A percentile compares a stretch with the other conserved stretches of the same genome.
Evolutionary conservation across 1,284 basidiomycete species (phyloP).

Genomic region (Papiliotrema flavescens): DNA sequence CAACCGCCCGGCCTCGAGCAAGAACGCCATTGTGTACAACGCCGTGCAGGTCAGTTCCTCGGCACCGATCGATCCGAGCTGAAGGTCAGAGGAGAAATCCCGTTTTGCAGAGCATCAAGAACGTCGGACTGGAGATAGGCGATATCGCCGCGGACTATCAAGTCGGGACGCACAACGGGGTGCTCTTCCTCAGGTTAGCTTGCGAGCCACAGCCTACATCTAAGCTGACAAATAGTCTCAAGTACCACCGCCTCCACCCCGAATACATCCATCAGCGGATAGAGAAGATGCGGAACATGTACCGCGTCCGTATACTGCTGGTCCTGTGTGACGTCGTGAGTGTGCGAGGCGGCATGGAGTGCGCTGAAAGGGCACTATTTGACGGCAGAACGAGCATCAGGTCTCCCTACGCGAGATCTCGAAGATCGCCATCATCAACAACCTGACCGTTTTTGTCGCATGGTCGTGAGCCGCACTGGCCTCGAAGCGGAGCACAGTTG

Average conservation of each 20-base stretch:
- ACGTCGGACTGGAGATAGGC: slow-evolving; percentile 89
- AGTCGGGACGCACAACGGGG: slow-evolving; percentile 92
- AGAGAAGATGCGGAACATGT: slow-evolving; percentile 74
- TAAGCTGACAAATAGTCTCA: slow-evolving; percentile 58
- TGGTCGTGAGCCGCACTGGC: slow-evolving; percentile 67
- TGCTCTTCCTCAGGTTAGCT: slow-evolving; percentile 77
- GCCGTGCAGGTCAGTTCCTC: slow-evolving; percentile 55
- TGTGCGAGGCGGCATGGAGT: slow-evolving; percentile 11
- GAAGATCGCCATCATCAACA: slow-evolving; percentile 87
- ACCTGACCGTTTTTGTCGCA: slow-evolving; percentile 84
- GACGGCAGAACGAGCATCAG: slow-evolving; percentile 74
- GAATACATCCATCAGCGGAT: slow-evolving; percentile 94
- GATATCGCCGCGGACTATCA: slow-evolving; percentile 93
- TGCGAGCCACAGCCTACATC: neutral
- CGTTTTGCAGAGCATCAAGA: slow-evolving; percentile 74
- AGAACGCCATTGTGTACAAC: slow-evolving; percentile 65
- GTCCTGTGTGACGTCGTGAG: slow-evolving; percentile 88
- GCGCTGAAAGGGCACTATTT: too few relatives aligned
- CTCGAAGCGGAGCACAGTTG: neutral
- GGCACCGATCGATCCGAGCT: slow-evolving; percentile 1
- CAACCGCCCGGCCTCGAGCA: slow-evolving; percentile 33
- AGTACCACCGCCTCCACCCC: slow-evolving; percentile 93
- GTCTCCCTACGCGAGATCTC: slow-evolving; percentile 88
- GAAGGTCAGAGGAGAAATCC: slow-evolving; percentile 76
- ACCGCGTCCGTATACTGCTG: slow-evolving; percentile 81